These are phyloP conservation scores for Oidium heveae DNA, from an alignment of 2,329 filamentous ascomycete genomes.

Conservation along the genomic window DNA sequence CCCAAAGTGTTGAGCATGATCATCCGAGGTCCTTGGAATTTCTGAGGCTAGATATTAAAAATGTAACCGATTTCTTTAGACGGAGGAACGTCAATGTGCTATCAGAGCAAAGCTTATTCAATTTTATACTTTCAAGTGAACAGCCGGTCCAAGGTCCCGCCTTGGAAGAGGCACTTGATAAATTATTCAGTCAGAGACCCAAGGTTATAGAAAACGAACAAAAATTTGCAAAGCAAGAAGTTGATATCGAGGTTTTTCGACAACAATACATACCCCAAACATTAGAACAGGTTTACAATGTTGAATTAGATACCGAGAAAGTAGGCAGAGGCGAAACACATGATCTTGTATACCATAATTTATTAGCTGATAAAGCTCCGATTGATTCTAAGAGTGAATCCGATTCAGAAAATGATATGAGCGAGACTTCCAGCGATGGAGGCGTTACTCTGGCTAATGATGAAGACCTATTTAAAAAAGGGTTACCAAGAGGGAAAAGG, in stretches of 20 bases:
- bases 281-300: constrained; percentile 84
- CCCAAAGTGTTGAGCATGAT: constrained; percentile 89
- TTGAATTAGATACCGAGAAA: constrained; percentile 68
- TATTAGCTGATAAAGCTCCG: constrained; percentile 45
- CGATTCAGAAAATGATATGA: background rate
- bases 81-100: constrained; percentile 63
- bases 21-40: constrained; percentile 86
- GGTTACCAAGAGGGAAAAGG: constrained; percentile 50
- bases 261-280: constrained; percentile 94
- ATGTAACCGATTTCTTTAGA: constrained; percentile 78
- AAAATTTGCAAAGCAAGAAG: constrained; percentile 32
- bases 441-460: constrained; percentile 20
- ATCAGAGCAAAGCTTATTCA: constrained; percentile 54
- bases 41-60: constrained; percentile 95
- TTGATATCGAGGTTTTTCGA: constrained; percentile 79
- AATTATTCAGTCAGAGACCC: constrained; percentile 33
- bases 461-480: constrained; percentile 35
- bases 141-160: constrained; percentile 34
- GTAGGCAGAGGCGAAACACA: constrained; percentile 48
- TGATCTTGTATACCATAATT: constrained; percentile 61
- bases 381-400: constrained; percentile 18
- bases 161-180: constrained; percentile 36
- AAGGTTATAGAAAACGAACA: constrained; percentile 29
- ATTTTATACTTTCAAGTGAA: constrained; percentile 46
- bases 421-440: constrained; percentile 18